Evolutionary conservation across 768 basidiomycete species (phyloP).

Genomic region (Agrocybe pediades): DNA sequence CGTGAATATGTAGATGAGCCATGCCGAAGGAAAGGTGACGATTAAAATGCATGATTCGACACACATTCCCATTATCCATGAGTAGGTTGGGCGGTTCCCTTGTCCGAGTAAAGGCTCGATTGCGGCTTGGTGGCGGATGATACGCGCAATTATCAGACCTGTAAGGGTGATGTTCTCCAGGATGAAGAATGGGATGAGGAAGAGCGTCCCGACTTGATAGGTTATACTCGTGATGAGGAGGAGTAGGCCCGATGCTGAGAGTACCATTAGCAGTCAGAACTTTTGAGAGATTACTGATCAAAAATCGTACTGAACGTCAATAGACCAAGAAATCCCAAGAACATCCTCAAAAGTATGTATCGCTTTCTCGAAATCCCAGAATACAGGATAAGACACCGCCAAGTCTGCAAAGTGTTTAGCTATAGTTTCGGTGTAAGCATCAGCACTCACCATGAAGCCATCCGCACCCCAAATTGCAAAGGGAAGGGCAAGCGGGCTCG

Average conservation of each 20-base stretch:
- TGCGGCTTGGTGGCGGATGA: conserved; percentile 9
- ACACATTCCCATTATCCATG: conserved; percentile 11
- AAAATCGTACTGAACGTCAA: conserved; percentile 4
- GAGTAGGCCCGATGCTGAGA: conserved; percentile 7
- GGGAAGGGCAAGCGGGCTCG: conserved; percentile 10
- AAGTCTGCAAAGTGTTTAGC: conserved; percentile 2
- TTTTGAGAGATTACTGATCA: too few relatives aligned
- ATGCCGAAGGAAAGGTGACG: conserved; percentile 6
- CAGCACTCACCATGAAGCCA: conserved; percentile 17
- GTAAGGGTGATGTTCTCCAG: conserved; percentile 11
- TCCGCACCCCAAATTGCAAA: conserved; percentile 18
- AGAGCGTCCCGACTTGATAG: background rate
- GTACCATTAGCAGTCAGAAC: background rate
- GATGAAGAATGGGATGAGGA: conserved; percentile 11
- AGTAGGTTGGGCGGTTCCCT: conserved; percentile 6
- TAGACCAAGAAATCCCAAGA: conserved; percentile 4
- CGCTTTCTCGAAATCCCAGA: background rate
- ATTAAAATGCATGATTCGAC: conserved; percentile 17
- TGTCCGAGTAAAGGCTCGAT: conserved; percentile 3
- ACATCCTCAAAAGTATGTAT: conserved; percentile 1
- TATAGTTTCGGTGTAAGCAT: background rate
- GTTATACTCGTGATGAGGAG: background rate
- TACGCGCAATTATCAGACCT: conserved; percentile 10
- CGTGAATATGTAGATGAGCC: conserved; percentile 6
- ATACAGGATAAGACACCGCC: conserved; percentile 16